Percentiles rank a stretch among this genome's conserved stretches.
These are phyloP conservation scores for Trichoderma gracile DNA, from an alignment of 2,329 filamentous ascomycete species.

Conservation along the genomic window DNA sequence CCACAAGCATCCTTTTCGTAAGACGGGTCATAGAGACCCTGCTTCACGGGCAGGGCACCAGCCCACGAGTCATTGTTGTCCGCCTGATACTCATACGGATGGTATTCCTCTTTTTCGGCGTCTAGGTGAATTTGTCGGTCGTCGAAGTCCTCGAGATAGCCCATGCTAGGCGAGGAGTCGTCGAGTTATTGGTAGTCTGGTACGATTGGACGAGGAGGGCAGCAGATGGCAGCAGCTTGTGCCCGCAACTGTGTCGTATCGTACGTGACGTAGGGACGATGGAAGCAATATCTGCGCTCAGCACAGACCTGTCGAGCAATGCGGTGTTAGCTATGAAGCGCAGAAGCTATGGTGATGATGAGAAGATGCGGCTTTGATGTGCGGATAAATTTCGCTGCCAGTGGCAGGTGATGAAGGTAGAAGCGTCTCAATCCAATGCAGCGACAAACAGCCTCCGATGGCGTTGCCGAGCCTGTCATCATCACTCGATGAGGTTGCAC, in stretches of 20 bases:
- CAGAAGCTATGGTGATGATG: not conserved
- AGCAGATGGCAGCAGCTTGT: slow-evolving; percentile 13
- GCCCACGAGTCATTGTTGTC: slow-evolving; percentile 89
- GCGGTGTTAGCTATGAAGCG: not conserved
- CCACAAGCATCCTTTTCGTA: slow-evolving; percentile 99
- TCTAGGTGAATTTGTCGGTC: slow-evolving; percentile 65
- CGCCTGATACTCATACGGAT: slow-evolving; percentile 81
- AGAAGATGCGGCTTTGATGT: not conserved
- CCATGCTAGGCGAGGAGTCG: slow-evolving; percentile 65
- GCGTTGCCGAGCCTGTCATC: slow-evolving; percentile 12
- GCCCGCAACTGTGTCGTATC: slow-evolving; percentile 6
- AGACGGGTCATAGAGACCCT: slow-evolving; percentile 95
- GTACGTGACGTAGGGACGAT: not conserved
- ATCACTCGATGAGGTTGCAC: slow-evolving; percentile 22
- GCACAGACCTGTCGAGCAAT: slow-evolving; percentile 13
- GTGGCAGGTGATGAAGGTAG: not conserved
- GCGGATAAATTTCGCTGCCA: not conserved
- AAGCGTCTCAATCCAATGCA: not conserved
- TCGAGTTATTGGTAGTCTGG: slow-evolving; percentile 15
- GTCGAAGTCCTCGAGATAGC: slow-evolving; percentile 65
- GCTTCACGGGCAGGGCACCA: slow-evolving; percentile 91
- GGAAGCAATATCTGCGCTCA: slow-evolving; percentile 19
- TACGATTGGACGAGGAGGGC: slow-evolving; percentile 12
- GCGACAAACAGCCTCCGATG: not conserved
- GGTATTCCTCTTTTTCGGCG: slow-evolving; percentile 60